These are phyloP conservation scores for Geotrichum citri-aurantii DNA, from an alignment of 1,139 yeast species.

Conservation along the genomic window DNA sequence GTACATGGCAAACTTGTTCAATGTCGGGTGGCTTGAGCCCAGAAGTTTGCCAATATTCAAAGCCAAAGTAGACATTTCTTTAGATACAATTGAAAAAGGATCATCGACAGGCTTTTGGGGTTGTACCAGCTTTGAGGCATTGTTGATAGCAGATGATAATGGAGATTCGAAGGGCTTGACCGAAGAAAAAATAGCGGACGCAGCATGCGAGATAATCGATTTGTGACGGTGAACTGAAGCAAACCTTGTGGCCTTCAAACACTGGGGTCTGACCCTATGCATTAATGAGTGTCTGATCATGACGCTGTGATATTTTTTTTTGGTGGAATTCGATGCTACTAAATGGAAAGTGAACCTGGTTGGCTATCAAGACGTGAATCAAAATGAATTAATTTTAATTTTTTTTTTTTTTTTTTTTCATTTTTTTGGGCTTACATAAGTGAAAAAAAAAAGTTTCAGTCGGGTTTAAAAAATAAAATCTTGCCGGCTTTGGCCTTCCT, in stretches of 20 bases:
- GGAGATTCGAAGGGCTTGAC: neutral
- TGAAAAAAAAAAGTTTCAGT: too few species aligned
- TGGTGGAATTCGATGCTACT: neutral
- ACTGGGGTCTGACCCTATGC: neutral
- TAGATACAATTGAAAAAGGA: conserved; percentile 85
- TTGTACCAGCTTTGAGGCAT: conserved; percentile 16
- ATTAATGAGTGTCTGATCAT: neutral
- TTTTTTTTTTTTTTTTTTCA: too few species aligned
- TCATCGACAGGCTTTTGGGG: conserved; percentile 37
- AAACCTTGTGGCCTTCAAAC: neutral
- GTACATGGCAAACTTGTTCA: conserved; percentile 84
- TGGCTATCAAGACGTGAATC: neutral
- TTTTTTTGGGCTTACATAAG: too few species aligned
- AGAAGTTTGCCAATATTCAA: conserved; percentile 78
- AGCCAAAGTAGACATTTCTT: conserved; percentile 89
- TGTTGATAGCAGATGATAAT: conserved; percentile 13
- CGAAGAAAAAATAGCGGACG: neutral
- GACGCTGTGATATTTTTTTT: neutral
- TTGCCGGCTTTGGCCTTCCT: too few species aligned
- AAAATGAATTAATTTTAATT: too few species aligned
- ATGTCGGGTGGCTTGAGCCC: conserved; percentile 90
- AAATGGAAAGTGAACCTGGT: neutral
- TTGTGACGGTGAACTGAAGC: neutral
- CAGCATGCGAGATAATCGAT: conserved; percentile 2
- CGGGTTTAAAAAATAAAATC: too few species aligned